Conservation (phyloP, 495 filamentous ascomycete genomes). For the Aspergillus asperescens region DNA sequence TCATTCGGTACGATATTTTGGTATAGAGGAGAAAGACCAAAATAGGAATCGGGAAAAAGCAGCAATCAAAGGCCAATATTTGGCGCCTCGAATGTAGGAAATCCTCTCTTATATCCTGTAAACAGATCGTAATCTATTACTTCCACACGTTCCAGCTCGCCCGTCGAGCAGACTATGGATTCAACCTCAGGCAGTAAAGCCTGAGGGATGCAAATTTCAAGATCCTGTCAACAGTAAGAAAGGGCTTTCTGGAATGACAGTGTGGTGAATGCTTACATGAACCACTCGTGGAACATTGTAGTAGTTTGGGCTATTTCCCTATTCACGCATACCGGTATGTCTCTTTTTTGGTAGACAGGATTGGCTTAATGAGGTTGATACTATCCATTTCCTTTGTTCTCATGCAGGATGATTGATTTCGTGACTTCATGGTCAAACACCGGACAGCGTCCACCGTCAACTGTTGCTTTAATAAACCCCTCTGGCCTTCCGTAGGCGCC, state of each 20-base stretch:
- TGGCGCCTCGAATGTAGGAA: background rate
- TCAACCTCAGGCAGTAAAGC: background rate
- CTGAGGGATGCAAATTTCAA: conserved; percentile 3
- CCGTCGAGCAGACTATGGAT: background rate
- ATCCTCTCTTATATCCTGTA: conserved; percentile 3
- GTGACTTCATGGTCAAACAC: background rate
- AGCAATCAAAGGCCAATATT: background rate
- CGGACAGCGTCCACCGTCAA: background rate
- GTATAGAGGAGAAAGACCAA: background rate
- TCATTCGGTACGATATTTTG: background rate
- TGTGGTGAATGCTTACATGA: background rate
- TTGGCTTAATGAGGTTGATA: background rate
- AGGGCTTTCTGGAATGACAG: background rate
- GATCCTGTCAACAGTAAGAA: background rate
- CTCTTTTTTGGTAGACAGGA: background rate
- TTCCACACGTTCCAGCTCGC: background rate
- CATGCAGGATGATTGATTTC: background rate
- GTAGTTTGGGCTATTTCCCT: conserved; percentile 6
- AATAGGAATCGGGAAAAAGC: background rate
- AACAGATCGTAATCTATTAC: background rate
- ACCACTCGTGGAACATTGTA: conserved; percentile 7
- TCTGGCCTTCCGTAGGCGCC: background rate
- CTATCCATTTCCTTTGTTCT: too few relatives aligned
- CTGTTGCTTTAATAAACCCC: background rate
- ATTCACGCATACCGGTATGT: background rate